Evolutionary conservation across 2,329 filamentous ascomycete genomes (phyloP), one percentile per base, ranked within the genome.

Genomic region (Cytospora paraplurivora): DNA sequence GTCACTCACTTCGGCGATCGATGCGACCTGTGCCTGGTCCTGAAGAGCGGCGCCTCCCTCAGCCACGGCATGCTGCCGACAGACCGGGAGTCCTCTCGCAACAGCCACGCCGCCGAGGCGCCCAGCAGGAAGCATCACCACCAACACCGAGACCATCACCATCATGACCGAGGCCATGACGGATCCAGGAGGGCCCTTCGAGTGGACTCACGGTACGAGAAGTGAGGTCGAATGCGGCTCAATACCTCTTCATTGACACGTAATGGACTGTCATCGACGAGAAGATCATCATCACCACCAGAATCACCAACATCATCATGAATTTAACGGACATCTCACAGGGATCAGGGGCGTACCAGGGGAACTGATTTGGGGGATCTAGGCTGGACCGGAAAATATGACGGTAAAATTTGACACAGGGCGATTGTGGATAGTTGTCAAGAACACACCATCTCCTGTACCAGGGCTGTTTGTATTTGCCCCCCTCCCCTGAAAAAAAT

Each of bases 1-100:
- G 76, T 77, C 33, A 63, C 67, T 49, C 72, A 69, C 52, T 77
- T 77, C 56, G 76, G 76, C 11, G 74, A 77, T 37, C 67, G 73
- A 47, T 77, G 75, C 68, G 73, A 71, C 66, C 71, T 76, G 32
- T 77, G 76, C 62, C 66, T 72, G 19, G 59, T 69, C 17, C 62
- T 72, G 49, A 72, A 71, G 54, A 70, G 67, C 65, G 72, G 72
- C 17, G 65, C 67, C 8, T 72, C 71, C 2, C 65, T 74, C 65
- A 71, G 61, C 19, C 65, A 68, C 50, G 69, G 69, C 34, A 64
- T 70, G 19, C 67, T 74, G 19, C 68, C 70, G 27, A 27, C 27
- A 27, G 27, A 27, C 12, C 69, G 71, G 6, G 68, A 67, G 33
- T 62, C 69, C 47, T 34, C 62, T 15, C 44, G 19, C 38, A 38